Conservation (phyloP, 768 basidiomycete genomes). For the Solioccasus polychromus region DNA sequence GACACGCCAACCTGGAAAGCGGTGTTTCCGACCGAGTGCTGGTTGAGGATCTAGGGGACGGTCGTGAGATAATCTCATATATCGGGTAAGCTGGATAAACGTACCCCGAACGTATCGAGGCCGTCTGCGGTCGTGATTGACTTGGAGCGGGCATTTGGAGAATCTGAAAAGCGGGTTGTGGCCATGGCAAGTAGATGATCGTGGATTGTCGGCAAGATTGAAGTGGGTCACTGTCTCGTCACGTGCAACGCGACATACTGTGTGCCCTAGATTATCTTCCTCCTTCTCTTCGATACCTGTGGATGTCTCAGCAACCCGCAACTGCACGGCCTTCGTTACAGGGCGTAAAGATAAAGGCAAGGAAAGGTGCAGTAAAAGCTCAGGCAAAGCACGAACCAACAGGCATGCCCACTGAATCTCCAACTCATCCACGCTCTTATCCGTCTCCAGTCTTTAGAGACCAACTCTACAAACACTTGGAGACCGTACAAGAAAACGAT, state of each 20-base stretch:
- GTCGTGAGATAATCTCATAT: not conserved
- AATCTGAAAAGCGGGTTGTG: conserved; percentile 45
- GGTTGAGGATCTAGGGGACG: conserved; percentile 36
- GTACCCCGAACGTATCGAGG: conserved; percentile 73
- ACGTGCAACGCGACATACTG: conserved; percentile 21
- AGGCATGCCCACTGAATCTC: conserved; percentile 37
- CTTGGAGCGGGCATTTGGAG: conserved; percentile 78
- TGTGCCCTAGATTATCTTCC: not conserved
- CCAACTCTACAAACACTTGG: conserved; percentile 87
- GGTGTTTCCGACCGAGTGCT: conserved; percentile 65
- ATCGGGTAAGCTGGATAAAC: conserved; percentile 23
- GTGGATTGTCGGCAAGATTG: conserved; percentile 4
- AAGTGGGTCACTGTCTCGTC: conserved; percentile 13
- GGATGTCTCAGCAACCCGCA: conserved; percentile 90
- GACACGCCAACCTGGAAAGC: conserved; percentile 63
- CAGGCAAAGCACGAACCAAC: conserved; percentile 92
- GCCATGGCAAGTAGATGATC: conserved; percentile 23
- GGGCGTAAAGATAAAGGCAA: conserved; percentile 90
- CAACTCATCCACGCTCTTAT: conserved; percentile 9
- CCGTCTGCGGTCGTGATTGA: conserved; percentile 75
- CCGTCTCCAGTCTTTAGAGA: conserved; percentile 77
- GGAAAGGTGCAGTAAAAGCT: conserved; percentile 90
- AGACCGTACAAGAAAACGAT: conserved; percentile 74
- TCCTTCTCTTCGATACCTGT: conserved; percentile 46
- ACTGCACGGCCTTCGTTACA: conserved; percentile 86